Evolutionary conservation across 2,329 filamentous ascomycete genomes (phyloP), one percentile per base, ranked within the genome.

Genomic region (Xylaria polymorpha): DNA sequence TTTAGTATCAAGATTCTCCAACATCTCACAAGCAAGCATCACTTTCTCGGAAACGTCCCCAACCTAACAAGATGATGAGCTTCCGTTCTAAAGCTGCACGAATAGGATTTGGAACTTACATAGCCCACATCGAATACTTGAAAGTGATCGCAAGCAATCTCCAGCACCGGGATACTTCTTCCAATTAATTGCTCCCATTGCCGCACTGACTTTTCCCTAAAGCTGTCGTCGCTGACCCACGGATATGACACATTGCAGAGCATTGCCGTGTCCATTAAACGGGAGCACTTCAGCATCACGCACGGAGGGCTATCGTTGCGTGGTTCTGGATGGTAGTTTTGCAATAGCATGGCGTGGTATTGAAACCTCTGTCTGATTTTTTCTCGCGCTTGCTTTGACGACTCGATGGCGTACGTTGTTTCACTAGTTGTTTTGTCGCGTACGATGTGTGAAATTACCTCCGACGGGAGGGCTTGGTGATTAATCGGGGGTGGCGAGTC

Each of bases 401-500:
- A 56, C 56, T 64, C 50, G 10, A 46, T 48, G 15, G 41, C 37
- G 18, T 48, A 18, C 3, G 61, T 32, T 14, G 43, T 53, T 14
- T 29, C 32, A 14, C n/a, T 12, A 2, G 46, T 1, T 15, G 29
- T n/a, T 18, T 64, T 68, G 37, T 41, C 51, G 35, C 43, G 29
- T n/a, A 53, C 2, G 18, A 71, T 57, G 8, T 68, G 37, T 3
- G 69, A 66, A n/a, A 75, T 71, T 15, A 75, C 69, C 32, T 70
- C 70, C 3, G 46, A 41, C 1, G 86, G 85, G 2, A 86, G 81
- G 41, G 82, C 82, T 71, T 86, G 80, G 8, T 87, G 80, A 29
- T 81, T 79, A 56, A 82, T 76, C 0, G 83, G 83, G 68, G 79
- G 79, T 0, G 83, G 83, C 0, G 82, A 81, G 71, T 85, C 83